Evolutionary conservation across 345 rosid genomes (phyloP), one percentile per base, ranked within the genome.

Genomic region (Draba incana): DNA sequence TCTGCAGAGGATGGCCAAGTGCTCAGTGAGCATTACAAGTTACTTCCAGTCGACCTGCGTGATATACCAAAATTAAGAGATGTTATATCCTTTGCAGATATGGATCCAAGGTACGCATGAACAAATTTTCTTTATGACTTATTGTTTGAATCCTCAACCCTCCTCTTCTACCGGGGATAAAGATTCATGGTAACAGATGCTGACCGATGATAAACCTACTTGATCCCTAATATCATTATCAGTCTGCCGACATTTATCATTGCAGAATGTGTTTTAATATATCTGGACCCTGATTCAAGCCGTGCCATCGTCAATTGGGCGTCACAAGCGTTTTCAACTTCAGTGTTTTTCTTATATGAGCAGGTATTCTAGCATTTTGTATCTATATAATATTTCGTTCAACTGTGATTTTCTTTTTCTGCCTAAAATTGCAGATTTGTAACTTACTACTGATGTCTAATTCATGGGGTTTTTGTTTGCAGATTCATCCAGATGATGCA

Each of bases 211-310:
- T 62, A 54, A 47, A 78, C 25, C 49, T 70, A 66, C 73, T 79
- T 79, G 46, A 70, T 79, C 54, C 83, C 89, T 87, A 75, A 85
- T 81, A 67, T 79, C 71, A 76, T 79, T 78, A 83, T 85, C 98
- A 91, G 99, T 86, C 78, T 87, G 90, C 96, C 96, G 65, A 91
- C 99, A 75, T 94, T 89, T 83, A 88, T 91, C 73, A 88, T 89
- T 84, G 98, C 99, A 89, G 99, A 94, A 81, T 89, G 99, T 68
- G 92, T 94, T 76, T 82, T 94, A 74, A 94, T 94, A 78, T 91
- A 94, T 86, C 61, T 91, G 90, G 92, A 82, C 76, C 93, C 98
- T n/a, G 90, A 87, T 68, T 87, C 99, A 74, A 86, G 88, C 79
- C 75, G 80, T 15, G 79, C 84, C 52, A 83, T 92, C 23, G 96